Evolutionary conservation across 441 rosid species (phyloP).

Genomic region (Viola pubescens): DNA sequence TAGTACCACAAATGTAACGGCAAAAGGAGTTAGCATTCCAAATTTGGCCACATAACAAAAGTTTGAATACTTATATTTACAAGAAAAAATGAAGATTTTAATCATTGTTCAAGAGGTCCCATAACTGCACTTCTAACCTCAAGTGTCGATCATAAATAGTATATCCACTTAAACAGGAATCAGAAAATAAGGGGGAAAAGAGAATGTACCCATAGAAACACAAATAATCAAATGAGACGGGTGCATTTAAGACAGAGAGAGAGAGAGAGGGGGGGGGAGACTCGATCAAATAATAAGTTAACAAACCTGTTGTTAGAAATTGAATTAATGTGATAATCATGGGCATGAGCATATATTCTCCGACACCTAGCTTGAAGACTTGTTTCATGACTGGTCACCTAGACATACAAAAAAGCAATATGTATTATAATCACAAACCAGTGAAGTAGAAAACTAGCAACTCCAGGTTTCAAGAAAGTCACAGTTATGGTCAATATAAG

Average conservation of each 20-base stretch:
- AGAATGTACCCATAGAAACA: neutral
- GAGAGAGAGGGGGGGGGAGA: neutral
- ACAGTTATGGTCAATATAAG: slow-evolving; percentile 2
- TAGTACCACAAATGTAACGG: neutral
- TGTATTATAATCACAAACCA: slow-evolving; percentile 3
- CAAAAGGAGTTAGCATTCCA: neutral
- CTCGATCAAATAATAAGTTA: neutral
- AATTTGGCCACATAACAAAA: neutral
- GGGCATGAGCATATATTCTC: slow-evolving; percentile 84
- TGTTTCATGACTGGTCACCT: slow-evolving; percentile 76
- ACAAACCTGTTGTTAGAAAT: slow-evolving; percentile 80
- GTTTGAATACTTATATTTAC: neutral
- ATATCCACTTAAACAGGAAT: too few species aligned
- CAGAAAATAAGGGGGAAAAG: too few species aligned
- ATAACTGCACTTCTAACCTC: too few species aligned
- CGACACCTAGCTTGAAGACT: slow-evolving; percentile 75
- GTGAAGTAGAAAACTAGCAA: neutral
- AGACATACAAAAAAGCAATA: slow-evolving; percentile 6
- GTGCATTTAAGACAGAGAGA: slow-evolving; percentile 3
- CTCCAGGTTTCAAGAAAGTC: neutral
- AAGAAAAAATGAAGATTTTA: neutral
- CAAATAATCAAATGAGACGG: neutral
- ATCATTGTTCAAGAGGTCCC: neutral
- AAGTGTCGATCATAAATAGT: too few species aligned
- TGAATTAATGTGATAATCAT: slow-evolving; percentile 91